Evolutionary conservation across 129 eudicot genomes (phyloP), one percentile per base, ranked within the genome.

Genomic region (Chrysanthemum lavandulifolium): DNA sequence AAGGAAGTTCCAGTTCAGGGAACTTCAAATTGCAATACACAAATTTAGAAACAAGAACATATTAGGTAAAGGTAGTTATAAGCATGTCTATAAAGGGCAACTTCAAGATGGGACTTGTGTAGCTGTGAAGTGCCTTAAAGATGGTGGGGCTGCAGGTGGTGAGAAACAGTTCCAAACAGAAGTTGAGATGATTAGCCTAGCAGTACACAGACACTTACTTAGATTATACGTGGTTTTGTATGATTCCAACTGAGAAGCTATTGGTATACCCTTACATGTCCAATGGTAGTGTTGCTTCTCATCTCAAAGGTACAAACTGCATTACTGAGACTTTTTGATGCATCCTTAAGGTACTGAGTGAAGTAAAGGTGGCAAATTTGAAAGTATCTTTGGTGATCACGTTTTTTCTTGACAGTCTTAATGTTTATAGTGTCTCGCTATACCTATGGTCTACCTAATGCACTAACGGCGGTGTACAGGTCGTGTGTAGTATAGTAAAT

Each of bases 211-310:
- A 0, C 84, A 91, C 79, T 88, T 91, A 74, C 86, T 91, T 36
- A 78, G 88, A 74, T 74, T 91, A 43, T 86, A 19, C 15, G 97
- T 23, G 97, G 2, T 91, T 64, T 91, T 19, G 95, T 40, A 85
- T 88, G 89, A 91, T 95, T 33, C 56, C 89, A 71, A 83, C 89
- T 0, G 97, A 91, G 69, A 88, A 84, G 77, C 86, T 91, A 9
- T 67, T 91, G 61, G 97, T 91, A 23, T 91, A 91, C 68, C 97
- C 97, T 48, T 88, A 81, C 54, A 91, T 91, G 97, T 87, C 97
- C 1, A 91, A 91, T 65, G 97, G 97, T 13, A 88, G 97, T 13
- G 97, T 88, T 5, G 97, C 97, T 76, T 85, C 95, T 0, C 97
- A 95, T 13, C 91, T 91, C 66, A 91, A 91, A 88, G 91, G 97